Base-by-base conservation (phyloP, 345 rosid genomes). In the rapeseed (Brassica napus) region DNA sequence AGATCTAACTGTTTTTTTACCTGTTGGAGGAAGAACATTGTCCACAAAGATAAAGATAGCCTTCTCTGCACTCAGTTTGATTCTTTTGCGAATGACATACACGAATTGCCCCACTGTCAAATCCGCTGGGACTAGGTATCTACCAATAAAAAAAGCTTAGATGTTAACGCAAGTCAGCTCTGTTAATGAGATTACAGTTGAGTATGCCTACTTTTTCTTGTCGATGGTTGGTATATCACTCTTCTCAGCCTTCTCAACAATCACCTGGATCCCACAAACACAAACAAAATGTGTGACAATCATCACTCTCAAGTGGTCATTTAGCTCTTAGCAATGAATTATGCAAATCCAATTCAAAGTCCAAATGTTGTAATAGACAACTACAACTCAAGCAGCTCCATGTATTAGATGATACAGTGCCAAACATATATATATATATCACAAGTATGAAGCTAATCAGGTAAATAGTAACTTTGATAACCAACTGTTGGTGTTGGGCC, bases 51-150 rank as follows among this genome's bases (percentile, higher is more conserved):
- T 88, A 82, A 93, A 93, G 77, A 91, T 91, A 0, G 94, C 94
- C 84, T 88, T 93, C 35, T 93, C 97, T 21, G 94, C 93, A 66
- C 94, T 90, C 69, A 87, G 84, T 79, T 90, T 91, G 79, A 91
- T 93, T 77, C 97, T 89, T 85, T 91, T 91, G 58, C 95, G 91
- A 73, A 91, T 89, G 4, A 93, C 94, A 73, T 93, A 93, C 5
- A 91, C 98, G 28, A 93, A 93, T 74, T 91, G 98, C 15, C 97
- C 97, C 15, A 91, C 97, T 0, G 97, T 90, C 62, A 93, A 83
- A 79, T 91, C 97, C 1, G 94, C 94, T 0, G 97, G 98, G 71
- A 93, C 98, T 26, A 93, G 82, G 79, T 91, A 93, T 49, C 98
- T 93, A 81, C 42, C 15, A 42, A 64, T 0, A 14, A 18, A 49